phyloP scores from a whole-genome alignment of 2,329 filamentous ascomycete genomes.

The Fusarium foetens region DNA sequence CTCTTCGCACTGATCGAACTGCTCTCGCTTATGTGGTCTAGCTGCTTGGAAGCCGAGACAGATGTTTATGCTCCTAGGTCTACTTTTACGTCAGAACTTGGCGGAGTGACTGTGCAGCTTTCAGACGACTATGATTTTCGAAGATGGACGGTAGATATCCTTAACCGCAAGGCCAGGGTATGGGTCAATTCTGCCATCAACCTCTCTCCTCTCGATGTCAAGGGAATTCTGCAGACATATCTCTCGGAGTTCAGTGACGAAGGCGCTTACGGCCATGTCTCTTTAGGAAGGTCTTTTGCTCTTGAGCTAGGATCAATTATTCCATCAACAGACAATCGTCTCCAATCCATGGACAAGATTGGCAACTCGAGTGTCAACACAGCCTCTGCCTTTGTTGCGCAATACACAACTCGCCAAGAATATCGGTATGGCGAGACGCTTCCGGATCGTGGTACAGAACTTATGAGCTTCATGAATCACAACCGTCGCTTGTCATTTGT shows the following conservation, averaged over 20 bases:
- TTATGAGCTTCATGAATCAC: conserved; percentile 69
- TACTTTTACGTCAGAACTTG: conserved; percentile 79
- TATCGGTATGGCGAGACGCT: conserved; percentile 87
- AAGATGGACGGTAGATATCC: conserved; percentile 78
- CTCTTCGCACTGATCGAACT: conserved; percentile 93
- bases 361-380: conserved; percentile 84
- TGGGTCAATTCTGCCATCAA: conserved; percentile 87
- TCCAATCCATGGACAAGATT: conserved; percentile 82
- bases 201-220: conserved; percentile 90
- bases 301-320: conserved; percentile 90
- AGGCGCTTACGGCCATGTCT: conserved; percentile 89
- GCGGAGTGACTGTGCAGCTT: conserved; percentile 85
- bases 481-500: conserved; percentile 64
- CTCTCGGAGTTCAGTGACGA: conserved; percentile 95
- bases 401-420: conserved; percentile 96
- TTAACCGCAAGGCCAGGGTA: conserved; percentile 78
- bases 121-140: conserved; percentile 92
- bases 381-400: conserved; percentile 93
- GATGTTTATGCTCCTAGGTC: conserved; percentile 92
- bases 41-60: conserved; percentile 92
- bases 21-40: conserved; percentile 92
- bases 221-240: conserved; percentile 95
- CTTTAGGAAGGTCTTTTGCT: conserved; percentile 92
- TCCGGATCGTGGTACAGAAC: conserved; percentile 73
- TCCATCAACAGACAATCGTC: conserved; percentile 84